A percentile compares a stretch with the other conserved stretches of the same genome.
phyloP scores from a whole-genome alignment of 176 grass and related monocot species.

The Chrysopogon serrulatus region DNA sequence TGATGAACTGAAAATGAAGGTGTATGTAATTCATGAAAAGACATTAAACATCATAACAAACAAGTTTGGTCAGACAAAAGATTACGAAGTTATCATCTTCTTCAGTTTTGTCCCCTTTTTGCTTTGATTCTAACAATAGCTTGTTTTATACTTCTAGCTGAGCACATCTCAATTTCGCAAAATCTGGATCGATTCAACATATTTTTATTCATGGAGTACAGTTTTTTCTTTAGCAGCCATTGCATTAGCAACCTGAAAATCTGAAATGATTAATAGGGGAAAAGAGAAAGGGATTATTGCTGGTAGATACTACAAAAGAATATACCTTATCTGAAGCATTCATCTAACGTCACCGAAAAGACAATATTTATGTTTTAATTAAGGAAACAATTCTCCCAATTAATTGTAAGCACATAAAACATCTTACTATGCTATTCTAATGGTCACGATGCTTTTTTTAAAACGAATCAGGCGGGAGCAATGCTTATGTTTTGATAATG shows the following conservation, averaged over 20 bases:
- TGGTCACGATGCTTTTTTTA: no score
- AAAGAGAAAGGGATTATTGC: background rate
- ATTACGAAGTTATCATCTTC: slow-evolving; percentile 73
- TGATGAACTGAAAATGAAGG: no score
- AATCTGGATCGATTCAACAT: no score
- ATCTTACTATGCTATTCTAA: no score
- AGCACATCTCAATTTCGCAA: no score
- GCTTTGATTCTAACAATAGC: slow-evolving; percentile 56
- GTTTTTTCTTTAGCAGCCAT: slow-evolving; percentile 90
- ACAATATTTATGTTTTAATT: no score
- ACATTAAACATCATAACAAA: background rate
- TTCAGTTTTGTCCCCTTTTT: slow-evolving; percentile 58
- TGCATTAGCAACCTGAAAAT: slow-evolving; percentile 90
- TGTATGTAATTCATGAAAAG: background rate
- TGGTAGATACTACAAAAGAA: background rate
- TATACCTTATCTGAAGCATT: background rate
- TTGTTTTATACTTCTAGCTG: no score
- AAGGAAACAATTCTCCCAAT: background rate
- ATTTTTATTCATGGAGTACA: no score
- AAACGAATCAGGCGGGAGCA: background rate
- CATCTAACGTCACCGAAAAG: no score
- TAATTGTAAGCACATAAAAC: background rate
- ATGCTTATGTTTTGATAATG: background rate
- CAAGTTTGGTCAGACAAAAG: background rate
- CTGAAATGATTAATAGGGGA: background rate